phyloP scores from a whole-genome alignment of 352 stramenopile species.

The Saprolegnia parasitica region DNA sequence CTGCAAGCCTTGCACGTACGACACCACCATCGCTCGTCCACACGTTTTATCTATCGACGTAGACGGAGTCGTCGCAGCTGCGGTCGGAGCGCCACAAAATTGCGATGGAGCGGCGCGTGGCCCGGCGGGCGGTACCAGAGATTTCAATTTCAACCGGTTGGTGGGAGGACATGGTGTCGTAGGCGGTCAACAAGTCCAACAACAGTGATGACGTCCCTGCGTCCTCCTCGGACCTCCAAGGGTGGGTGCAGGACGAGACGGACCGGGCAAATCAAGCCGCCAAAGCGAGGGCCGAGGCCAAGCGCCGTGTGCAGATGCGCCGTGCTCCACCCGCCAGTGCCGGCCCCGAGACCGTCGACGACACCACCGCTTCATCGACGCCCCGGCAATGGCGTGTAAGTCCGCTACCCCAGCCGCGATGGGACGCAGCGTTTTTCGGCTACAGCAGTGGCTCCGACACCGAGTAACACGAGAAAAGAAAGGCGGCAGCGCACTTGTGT shows the following conservation, averaged over 20 bases:
- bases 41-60: not conserved
- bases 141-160: too few species aligned
- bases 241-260: constrained; percentile 4
- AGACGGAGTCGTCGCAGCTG: constrained; percentile 14
- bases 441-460: constrained; percentile 29
- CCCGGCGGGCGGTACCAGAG: not conserved
- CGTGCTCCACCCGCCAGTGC: not conserved
- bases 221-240: not conserved
- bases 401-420: not conserved
- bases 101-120: constrained; percentile 18
- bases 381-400: not conserved
- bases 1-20: constrained; percentile 13
- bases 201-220: not conserved
- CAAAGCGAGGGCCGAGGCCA: constrained; percentile 4
- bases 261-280: not conserved
- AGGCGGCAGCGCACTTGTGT: too few species aligned
- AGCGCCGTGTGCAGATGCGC: constrained; percentile 16
- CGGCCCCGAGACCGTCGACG: constrained; percentile 19
- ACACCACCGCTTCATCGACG: not conserved
- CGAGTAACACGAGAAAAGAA: too few species aligned
- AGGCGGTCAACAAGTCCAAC: not conserved
- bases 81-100: constrained; percentile 6
- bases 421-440: constrained; percentile 10
- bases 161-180: not conserved
- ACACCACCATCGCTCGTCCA: too few species aligned